phyloP scores from a whole-genome alignment of 2,329 filamentous ascomycete genomes.

The Aphanocladium album region DNA sequence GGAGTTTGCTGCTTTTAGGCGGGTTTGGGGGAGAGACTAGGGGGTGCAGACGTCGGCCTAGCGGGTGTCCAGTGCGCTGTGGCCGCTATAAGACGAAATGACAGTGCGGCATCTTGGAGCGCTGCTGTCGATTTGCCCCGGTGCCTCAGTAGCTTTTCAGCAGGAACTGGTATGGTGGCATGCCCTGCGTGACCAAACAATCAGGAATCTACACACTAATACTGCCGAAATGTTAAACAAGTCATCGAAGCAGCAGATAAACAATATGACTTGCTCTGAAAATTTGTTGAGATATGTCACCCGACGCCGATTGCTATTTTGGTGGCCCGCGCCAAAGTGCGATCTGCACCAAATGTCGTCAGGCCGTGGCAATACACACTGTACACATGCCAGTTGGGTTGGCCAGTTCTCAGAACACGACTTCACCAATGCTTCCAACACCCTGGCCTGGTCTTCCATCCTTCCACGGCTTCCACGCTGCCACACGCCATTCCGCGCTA shows the following conservation, averaged over 20 bases:
- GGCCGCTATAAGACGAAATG: neutral
- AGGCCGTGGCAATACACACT: neutral
- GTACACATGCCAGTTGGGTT: neutral
- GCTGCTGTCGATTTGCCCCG: too few species aligned
- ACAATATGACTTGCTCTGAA: too few species aligned
- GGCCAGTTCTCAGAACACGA: neutral
- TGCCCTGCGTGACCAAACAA: too few species aligned
- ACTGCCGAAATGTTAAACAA: too few species aligned
- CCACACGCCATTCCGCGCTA: neutral
- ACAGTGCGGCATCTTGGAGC: neutral
- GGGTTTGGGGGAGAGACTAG: too few species aligned
- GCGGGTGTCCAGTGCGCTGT: neutral
- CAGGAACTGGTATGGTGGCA: too few species aligned
- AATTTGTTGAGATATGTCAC: neutral
- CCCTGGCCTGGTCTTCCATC: neutral
- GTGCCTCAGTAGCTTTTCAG: too few species aligned
- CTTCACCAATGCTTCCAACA: neutral
- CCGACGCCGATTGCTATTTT: neutral
- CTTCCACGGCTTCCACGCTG: conserved; percentile 4
- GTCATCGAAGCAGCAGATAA: too few species aligned
- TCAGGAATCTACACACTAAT: too few species aligned
- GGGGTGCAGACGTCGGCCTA: neutral
- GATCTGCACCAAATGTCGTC: conserved; percentile 9
- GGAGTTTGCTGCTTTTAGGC: neutral
- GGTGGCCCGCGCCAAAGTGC: neutral